Evolutionary conservation across 768 basidiomycete genomes (phyloP).

Genomic region (Thelephora aurantiotincta): DNA sequence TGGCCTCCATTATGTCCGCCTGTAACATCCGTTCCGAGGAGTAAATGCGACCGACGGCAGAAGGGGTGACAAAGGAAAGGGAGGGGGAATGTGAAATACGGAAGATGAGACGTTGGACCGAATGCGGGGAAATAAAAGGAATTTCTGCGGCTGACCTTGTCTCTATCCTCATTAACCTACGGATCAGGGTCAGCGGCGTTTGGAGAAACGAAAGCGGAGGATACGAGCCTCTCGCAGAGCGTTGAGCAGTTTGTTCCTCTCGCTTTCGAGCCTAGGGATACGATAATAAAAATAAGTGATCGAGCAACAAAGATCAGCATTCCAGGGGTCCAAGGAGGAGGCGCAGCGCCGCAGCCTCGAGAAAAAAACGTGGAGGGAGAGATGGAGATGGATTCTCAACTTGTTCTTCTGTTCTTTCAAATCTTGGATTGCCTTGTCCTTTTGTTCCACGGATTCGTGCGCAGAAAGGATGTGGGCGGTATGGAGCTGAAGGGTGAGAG

Average conservation of each 20-base stretch:
- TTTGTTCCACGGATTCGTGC: constrained; percentile 66
- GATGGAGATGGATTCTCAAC: constrained; percentile 23
- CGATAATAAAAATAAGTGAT: neutral
- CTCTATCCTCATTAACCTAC: constrained; percentile 71
- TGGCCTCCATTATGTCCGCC: constrained; percentile 57
- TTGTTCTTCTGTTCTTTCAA: constrained; percentile 76
- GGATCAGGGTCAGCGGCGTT: constrained; percentile 1
- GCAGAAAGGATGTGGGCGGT: constrained; percentile 81
- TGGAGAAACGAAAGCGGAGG: constrained; percentile 2
- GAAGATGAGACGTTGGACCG: too few relatives aligned
- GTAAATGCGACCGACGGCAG: neutral
- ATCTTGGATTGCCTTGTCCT: constrained; percentile 67
- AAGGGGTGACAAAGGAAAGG: neutral
- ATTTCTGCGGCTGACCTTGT: constrained; percentile 32
- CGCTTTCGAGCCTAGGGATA: constrained; percentile 56
- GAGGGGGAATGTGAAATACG: neutral
- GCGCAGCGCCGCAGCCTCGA: neutral
- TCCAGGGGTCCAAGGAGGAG: neutral
- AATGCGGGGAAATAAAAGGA: constrained; percentile 2
- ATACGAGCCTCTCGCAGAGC: constrained; percentile 52
- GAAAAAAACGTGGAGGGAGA: constrained; percentile 5
- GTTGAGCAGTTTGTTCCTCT: constrained; percentile 52
- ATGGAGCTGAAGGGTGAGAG: constrained; percentile 69
- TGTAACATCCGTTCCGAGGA: constrained; percentile 6
- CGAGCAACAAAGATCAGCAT: neutral